These are phyloP conservation scores for Corynascus novoguineensis DNA, from an alignment of 495 filamentous ascomycete species.

Conservation along the genomic window DNA sequence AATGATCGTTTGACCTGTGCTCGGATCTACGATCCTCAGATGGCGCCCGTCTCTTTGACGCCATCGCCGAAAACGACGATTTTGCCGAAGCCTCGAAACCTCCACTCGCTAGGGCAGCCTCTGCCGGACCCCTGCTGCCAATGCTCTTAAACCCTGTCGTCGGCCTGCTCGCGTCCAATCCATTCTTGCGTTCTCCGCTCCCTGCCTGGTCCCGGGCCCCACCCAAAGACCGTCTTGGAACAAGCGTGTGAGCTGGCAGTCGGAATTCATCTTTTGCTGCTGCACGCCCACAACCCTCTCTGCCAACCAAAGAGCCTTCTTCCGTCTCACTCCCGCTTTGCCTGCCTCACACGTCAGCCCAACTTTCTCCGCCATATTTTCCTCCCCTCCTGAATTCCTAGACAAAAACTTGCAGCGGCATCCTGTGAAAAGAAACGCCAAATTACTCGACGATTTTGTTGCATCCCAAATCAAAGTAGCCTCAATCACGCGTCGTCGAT, in stretches of 20 bases:
- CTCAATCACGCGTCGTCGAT: conserved; percentile 5
- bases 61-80: conserved; percentile 20
- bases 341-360: conserved; percentile 6
- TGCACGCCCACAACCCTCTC: conserved; percentile 14
- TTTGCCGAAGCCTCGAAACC: not conserved
- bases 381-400: not conserved
- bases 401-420: not conserved
- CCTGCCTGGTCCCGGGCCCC: conserved; percentile 21
- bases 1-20: not conserved
- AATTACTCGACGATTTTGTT: not conserved
- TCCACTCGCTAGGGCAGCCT: conserved; percentile 10
- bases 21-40: not conserved
- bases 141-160: conserved; percentile 26
- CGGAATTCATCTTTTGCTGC: conserved; percentile 17
- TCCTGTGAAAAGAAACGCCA: not conserved
- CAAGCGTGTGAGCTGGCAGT: conserved; percentile 33
- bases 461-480: conserved; percentile 6
- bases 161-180: conserved; percentile 28
- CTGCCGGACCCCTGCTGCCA: conserved; percentile 23
- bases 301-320: conserved; percentile 16
- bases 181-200: conserved; percentile 18
- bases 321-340: conserved; percentile 12
- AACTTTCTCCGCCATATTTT: conserved; percentile 6
- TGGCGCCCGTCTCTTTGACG: conserved; percentile 19
- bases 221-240: conserved; percentile 29